Conservation (phyloP, 1,284 basidiomycete genomes). For the Coniferiporia sulphurascens region DNA sequence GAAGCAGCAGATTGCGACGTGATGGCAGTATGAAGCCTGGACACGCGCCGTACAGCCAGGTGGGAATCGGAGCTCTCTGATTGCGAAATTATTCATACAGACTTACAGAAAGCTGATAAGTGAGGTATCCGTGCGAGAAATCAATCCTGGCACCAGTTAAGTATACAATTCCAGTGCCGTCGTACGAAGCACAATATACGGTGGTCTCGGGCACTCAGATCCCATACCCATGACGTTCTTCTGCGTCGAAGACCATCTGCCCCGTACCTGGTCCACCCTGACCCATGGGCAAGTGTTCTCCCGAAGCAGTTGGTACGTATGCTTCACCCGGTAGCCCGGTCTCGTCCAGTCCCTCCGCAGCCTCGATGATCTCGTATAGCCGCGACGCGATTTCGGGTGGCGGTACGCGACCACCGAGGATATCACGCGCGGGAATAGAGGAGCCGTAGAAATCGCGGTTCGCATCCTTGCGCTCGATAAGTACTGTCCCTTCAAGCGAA, state of each 20-base stretch:
- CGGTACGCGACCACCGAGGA: slow-evolving; percentile 89
- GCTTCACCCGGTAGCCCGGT: slow-evolving; percentile 72
- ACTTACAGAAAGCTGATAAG: neutral
- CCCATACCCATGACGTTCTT: slow-evolving; percentile 8
- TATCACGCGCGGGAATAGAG: slow-evolving; percentile 82
- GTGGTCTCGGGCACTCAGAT: neutral
- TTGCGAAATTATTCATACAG: neutral
- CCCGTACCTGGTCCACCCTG: neutral
- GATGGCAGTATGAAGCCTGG: too few species aligned
- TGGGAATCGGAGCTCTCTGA: neutral
- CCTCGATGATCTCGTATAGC: slow-evolving; percentile 94
- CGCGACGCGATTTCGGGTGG: slow-evolving; percentile 93
- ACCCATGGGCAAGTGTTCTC: slow-evolving; percentile 53
- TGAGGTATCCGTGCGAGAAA: too few species aligned
- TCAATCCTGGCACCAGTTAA: too few species aligned
- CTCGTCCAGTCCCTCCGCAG: slow-evolving; percentile 77
- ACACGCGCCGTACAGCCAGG: too few species aligned
- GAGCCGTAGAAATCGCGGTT: slow-evolving; percentile 96
- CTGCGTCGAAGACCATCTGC: slow-evolving; percentile 17
- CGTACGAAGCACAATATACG: too few species aligned
- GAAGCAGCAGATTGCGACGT: too few species aligned
- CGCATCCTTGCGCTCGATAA: slow-evolving; percentile 94
- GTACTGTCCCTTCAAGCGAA: slow-evolving; percentile 90
- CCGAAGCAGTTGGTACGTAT: slow-evolving; percentile 70
- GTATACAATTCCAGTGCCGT: too few species aligned